Conservation (phyloP, 2,329 filamentous ascomycete species). For the Colletotrichum nymphaeae region DNA sequence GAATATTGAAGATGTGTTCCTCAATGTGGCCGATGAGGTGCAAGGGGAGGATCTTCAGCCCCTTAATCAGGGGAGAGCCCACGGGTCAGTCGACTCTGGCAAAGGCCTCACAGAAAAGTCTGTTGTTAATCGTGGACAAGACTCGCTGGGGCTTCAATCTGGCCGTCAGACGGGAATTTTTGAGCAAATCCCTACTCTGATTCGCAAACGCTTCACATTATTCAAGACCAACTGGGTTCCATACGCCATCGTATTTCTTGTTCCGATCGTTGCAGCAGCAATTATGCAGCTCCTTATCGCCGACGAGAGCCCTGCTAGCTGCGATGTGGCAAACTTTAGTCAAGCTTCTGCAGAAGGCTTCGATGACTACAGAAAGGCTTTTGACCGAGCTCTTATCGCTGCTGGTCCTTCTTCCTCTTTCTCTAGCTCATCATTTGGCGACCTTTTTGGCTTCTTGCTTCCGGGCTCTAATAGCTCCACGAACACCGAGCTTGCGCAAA, state of each 20-base stretch:
- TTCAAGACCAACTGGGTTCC: conserved; percentile 83
- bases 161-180: conserved; percentile 77
- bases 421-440: conserved; percentile 12
- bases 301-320: conserved; percentile 62
- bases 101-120: conserved; percentile 41
- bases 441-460: conserved; percentile 32
- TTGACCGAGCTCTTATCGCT: conserved; percentile 37
- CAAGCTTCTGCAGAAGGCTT: conserved; percentile 52
- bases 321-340: conserved; percentile 59
- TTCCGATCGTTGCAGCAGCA: conserved; percentile 84
- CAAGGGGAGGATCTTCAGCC: conserved; percentile 50
- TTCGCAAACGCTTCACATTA: conserved; percentile 81
- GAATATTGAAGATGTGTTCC: conserved; percentile 92
- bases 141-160: conserved; percentile 67
- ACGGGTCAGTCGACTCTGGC: not conserved
- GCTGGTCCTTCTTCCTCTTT: conserved; percentile 40
- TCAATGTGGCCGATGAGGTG: conserved; percentile 86
- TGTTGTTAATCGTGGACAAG: conserved; percentile 26
- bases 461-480: not conserved
- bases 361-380: conserved; percentile 51
- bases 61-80: not conserved
- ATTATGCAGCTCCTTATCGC: conserved; percentile 82
- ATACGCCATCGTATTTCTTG: conserved; percentile 77
- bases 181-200: conserved; percentile 78
- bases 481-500: conserved; percentile 32